These are phyloP conservation scores for Schizochytrium sp. DNA, from an alignment of 108 stramenopile species.

Conservation along the genomic window DNA sequence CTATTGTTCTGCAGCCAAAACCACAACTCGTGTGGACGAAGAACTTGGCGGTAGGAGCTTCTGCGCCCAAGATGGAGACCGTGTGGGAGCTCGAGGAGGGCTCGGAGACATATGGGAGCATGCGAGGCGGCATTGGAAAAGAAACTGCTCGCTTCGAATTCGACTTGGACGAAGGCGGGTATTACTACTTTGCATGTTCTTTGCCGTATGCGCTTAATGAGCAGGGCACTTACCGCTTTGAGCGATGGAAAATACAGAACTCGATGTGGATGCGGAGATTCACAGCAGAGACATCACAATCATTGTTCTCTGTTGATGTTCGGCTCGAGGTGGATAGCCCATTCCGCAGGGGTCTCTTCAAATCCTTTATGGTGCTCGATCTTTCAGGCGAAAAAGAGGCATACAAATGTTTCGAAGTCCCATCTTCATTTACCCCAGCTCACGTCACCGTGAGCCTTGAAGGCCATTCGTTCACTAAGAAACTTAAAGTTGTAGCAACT, in stretches of 20 bases:
- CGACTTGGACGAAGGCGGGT: constrained; percentile 11
- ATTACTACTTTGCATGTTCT: constrained; percentile 18
- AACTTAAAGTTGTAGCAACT: constrained; percentile 24
- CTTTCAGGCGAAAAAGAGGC: constrained; percentile 30
- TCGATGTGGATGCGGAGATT: constrained; percentile 19
- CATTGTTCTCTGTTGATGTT: constrained; percentile 30
- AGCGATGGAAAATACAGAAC: constrained; percentile 32
- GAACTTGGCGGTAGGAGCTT: no score
- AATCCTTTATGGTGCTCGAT: constrained; percentile 1
- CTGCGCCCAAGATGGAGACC: constrained; percentile 26
- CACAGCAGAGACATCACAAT: constrained; percentile 6
- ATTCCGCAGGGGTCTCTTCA: neutral
- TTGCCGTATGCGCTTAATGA: constrained; percentile 45
- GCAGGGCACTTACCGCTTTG: neutral
- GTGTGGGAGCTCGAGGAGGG: constrained; percentile 49
- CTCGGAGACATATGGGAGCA: constrained; percentile 3
- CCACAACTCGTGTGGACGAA: no score
- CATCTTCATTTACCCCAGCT: constrained; percentile 15
- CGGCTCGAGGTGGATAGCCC: neutral
- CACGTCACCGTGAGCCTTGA: constrained; percentile 21
- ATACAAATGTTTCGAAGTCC: constrained; percentile 26
- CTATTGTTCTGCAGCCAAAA: no score
- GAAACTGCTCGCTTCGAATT: constrained; percentile 44
- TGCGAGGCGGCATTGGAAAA: constrained; percentile 53
- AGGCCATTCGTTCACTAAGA: constrained; percentile 44